Evolutionary conservation across 1,284 basidiomycete genomes (phyloP).

Genomic region (Rhodotorula sp.): DNA sequence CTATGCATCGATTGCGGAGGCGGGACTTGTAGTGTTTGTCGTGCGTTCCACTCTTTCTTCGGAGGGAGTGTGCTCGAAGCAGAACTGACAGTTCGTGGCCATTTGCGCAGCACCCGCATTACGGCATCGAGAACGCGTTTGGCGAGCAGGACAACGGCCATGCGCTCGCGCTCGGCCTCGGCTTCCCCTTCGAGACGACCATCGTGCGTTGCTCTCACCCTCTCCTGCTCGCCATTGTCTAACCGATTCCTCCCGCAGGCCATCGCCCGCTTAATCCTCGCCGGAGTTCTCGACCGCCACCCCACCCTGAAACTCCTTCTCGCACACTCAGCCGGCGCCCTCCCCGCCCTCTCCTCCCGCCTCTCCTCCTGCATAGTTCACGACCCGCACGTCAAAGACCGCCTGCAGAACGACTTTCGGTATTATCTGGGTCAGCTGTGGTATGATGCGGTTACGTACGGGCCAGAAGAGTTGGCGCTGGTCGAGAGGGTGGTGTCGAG

Average conservation of each 20-base stretch:
- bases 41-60: slow-evolving; percentile 7
- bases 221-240: background rate
- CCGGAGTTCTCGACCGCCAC: slow-evolving; percentile 73
- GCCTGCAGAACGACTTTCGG: slow-evolving; percentile 75
- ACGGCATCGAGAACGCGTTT: slow-evolving; percentile 56
- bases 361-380: slow-evolving; percentile 77
- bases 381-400: slow-evolving; percentile 69
- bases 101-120: slow-evolving; percentile 64
- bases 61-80: background rate
- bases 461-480: slow-evolving; percentile 73
- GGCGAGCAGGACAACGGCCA: slow-evolving; percentile 75
- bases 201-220: slow-evolving; percentile 57
- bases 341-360: slow-evolving; percentile 74
- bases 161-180: slow-evolving; percentile 76
- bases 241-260: slow-evolving; percentile 55
- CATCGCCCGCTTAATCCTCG: slow-evolving; percentile 71
- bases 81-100: background rate
- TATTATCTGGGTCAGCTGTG: slow-evolving; percentile 69
- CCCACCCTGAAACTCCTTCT: slow-evolving; percentile 70
- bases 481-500: slow-evolving; percentile 67
- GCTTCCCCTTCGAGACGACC: slow-evolving; percentile 85
- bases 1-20: slow-evolving; percentile 67
- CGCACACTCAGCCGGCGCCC: slow-evolving; percentile 78
- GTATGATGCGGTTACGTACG: slow-evolving; percentile 79
- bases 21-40: slow-evolving; percentile 69